These are phyloP conservation scores for Ophiostoma ulmi DNA, from an alignment of 2,329 filamentous ascomycete species.

Conservation along the genomic window DNA sequence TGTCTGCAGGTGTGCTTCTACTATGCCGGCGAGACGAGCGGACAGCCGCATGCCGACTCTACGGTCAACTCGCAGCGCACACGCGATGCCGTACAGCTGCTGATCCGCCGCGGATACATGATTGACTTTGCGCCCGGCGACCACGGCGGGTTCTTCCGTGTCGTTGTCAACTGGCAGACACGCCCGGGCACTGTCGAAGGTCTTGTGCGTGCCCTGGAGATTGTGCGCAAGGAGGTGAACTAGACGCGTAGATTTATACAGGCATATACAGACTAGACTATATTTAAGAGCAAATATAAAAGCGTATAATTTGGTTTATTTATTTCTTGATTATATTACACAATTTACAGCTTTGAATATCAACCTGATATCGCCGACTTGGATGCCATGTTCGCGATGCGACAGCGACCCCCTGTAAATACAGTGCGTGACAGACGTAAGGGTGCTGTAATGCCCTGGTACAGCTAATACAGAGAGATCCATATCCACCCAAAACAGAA, in stretches of 20 bases:
- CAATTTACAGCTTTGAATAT: neutral
- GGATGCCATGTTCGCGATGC: neutral
- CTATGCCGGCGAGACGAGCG: slow-evolving; percentile 53
- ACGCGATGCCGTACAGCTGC: slow-evolving; percentile 43
- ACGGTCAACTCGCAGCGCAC: slow-evolving; percentile 48
- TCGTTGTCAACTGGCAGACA: slow-evolving; percentile 56
- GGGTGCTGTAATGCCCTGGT: neutral
- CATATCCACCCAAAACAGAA: neutral
- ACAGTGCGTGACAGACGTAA: neutral
- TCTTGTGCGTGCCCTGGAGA: slow-evolving; percentile 50
- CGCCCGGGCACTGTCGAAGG: slow-evolving; percentile 47
- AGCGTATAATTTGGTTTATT: neutral
- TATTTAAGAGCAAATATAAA: neutral
- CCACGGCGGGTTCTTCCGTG: slow-evolving; percentile 53
- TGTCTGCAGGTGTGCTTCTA: slow-evolving; percentile 97
- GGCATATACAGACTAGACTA: slow-evolving; percentile 1
- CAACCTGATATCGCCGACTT: neutral
- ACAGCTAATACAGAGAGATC: neutral
- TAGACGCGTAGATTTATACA: neutral
- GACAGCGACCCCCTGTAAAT: neutral
- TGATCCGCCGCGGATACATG: slow-evolving; percentile 54
- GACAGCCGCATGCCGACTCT: slow-evolving; percentile 41
- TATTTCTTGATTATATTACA: neutral
- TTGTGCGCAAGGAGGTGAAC: slow-evolving; percentile 35
- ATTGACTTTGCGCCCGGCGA: slow-evolving; percentile 56